Evolutionary conservation across 164 flowering plant species (phyloP).

Genomic region (Echeveria elegans): DNA sequence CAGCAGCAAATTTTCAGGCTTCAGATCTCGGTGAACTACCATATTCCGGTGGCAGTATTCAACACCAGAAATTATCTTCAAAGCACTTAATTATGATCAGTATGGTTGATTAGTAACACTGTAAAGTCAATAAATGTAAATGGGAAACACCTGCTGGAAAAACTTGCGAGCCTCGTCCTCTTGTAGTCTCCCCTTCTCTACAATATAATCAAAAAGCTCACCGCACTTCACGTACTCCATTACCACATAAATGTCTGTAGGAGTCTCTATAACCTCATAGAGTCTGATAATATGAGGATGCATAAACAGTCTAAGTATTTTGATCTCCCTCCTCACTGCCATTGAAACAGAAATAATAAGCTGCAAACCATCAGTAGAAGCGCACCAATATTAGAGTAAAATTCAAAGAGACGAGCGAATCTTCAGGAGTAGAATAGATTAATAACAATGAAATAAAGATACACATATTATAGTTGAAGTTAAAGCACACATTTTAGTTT

Average conservation of each 20-base stretch:
- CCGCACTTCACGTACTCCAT: slow-evolving; percentile 74
- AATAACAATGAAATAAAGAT: too few species aligned
- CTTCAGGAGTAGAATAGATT: too few species aligned
- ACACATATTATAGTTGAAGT: too few species aligned
- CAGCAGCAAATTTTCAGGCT: slow-evolving; percentile 56
- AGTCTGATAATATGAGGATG: slow-evolving; percentile 77
- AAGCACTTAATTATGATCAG: not conserved
- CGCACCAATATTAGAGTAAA: not conserved
- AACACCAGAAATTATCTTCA: slow-evolving; percentile 62
- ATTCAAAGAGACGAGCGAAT: not conserved
- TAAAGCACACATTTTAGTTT: too few species aligned
- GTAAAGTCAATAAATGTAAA: not conserved
- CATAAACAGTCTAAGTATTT: slow-evolving; percentile 60
- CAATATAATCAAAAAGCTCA: slow-evolving; percentile 71
- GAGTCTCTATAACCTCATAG: slow-evolving; percentile 69
- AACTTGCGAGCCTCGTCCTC: slow-evolving; percentile 70
- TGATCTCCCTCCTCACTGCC: slow-evolving; percentile 69
- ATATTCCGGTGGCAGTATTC: slow-evolving; percentile 75
- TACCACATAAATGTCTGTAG: slow-evolving; percentile 51
- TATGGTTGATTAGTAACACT: not conserved
- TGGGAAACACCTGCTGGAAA: slow-evolving; percentile 54
- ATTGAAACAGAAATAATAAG: not conserved
- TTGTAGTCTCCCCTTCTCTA: slow-evolving; percentile 69
- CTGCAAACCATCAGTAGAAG: not conserved
- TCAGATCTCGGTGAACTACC: too few species aligned